These are phyloP conservation scores for Globisporangium solare DNA, from an alignment of 352 stramenopile genomes.

Conservation along the genomic window DNA sequence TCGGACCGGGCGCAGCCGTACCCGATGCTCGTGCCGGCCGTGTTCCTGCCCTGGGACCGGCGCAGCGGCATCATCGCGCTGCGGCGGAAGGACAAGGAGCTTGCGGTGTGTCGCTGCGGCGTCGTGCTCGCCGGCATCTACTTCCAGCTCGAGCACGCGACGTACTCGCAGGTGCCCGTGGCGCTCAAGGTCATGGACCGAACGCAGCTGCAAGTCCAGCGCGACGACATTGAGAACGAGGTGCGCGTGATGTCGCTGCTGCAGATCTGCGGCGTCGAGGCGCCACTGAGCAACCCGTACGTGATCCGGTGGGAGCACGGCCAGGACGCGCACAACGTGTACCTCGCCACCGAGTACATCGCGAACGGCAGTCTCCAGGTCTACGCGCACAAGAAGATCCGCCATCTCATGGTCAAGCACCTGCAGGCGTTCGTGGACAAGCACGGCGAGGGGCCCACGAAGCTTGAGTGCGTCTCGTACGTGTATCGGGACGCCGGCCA, in stretches of 20 bases:
- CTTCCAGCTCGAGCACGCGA: slow-evolving; percentile 47
- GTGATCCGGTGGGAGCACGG: slow-evolving; percentile 79
- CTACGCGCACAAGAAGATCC: slow-evolving; percentile 70
- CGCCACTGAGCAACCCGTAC: slow-evolving; percentile 60
- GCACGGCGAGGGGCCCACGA: slow-evolving; percentile 51
- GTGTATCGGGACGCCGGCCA: slow-evolving; percentile 66
- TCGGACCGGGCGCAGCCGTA: slow-evolving; percentile 39
- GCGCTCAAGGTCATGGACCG: slow-evolving; percentile 84
- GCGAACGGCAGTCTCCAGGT: slow-evolving; percentile 71
- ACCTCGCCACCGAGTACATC: slow-evolving; percentile 80
- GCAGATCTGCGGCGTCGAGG: slow-evolving; percentile 69
- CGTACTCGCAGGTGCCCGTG: slow-evolving; percentile 46
- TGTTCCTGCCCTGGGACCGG: slow-evolving; percentile 69
- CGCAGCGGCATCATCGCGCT: slow-evolving; percentile 64
- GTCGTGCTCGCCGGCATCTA: slow-evolving; percentile 77
- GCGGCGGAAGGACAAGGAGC: slow-evolving; percentile 57
- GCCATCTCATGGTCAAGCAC: slow-evolving; percentile 60
- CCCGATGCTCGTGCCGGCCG: slow-evolving; percentile 51
- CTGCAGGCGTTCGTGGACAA: slow-evolving; percentile 64
- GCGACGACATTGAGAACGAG: slow-evolving; percentile 79
- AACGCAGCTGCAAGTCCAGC: slow-evolving; percentile 56
- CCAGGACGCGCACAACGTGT: slow-evolving; percentile 67
- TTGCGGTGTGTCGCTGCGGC: slow-evolving; percentile 74
- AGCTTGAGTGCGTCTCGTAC: slow-evolving; percentile 78
- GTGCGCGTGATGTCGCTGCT: slow-evolving; percentile 77